phyloP scores from a whole-genome alignment of 495 filamentous ascomycete species.

The Copromyces sp. region DNA sequence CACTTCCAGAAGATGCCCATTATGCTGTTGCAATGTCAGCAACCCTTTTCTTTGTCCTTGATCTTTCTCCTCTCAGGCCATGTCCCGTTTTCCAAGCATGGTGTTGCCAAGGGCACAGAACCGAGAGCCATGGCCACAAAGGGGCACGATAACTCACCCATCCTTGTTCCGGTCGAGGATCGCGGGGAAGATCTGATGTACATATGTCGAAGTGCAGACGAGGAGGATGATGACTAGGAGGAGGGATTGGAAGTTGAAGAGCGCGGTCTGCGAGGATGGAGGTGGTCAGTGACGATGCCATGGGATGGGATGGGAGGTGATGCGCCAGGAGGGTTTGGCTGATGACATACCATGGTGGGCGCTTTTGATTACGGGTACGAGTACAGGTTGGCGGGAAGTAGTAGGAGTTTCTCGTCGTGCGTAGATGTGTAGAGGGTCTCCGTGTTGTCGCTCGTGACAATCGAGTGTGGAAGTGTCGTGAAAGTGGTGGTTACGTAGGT shows the following conservation, averaged over 20 bases:
- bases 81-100: neutral
- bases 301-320: neutral
- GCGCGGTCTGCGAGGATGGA: constrained; percentile 55
- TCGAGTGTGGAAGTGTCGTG: neutral
- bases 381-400: too few species aligned
- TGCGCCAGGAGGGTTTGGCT: neutral
- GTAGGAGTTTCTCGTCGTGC: too few species aligned
- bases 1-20: constrained; percentile 96
- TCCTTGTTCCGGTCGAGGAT: constrained; percentile 91
- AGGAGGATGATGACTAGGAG: constrained; percentile 87
- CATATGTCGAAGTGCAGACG: constrained; percentile 90
- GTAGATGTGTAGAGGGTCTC: neutral
- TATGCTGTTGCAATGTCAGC: constrained; percentile 40
- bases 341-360: neutral
- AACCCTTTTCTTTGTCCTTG: neutral
- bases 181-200: constrained; percentile 79
- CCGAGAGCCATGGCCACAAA: neutral
- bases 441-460: neutral
- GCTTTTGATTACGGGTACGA: neutral
- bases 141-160: constrained; percentile 46
- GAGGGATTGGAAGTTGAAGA: constrained; percentile 96
- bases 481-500: neutral
- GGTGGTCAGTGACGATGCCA: neutral
- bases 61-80: neutral
- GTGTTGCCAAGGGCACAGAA: neutral